Conservation (phyloP, 805 yeast species). For the Candida qinlingensis region DNA sequence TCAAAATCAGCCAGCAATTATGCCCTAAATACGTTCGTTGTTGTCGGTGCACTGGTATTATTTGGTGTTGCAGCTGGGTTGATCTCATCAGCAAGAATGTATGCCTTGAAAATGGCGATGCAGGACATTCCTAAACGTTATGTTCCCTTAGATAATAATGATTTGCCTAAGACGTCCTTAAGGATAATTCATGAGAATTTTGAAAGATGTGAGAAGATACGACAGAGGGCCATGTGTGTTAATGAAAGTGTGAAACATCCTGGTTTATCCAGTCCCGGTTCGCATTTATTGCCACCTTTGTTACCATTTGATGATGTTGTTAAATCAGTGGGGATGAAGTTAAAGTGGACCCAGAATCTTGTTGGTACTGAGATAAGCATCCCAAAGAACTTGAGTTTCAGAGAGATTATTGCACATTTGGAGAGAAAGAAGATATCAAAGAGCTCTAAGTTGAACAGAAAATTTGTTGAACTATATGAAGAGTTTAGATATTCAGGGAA, state of each 20-base stretch:
- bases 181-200: conserved; percentile 35
- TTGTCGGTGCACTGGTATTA: conserved; percentile 63
- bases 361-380: conserved; percentile 29
- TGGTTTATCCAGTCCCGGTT: conserved; percentile 43
- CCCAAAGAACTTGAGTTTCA: conserved; percentile 36
- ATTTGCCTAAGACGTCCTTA: conserved; percentile 46
- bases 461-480: conserved; percentile 57
- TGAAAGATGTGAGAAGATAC: conserved; percentile 37
- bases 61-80: conserved; percentile 46
- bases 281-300: conserved; percentile 33
- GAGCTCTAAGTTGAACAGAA: conserved; percentile 14
- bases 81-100: conserved; percentile 54
- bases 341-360: conserved; percentile 43
- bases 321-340: conserved; percentile 53
- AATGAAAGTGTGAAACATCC: conserved; percentile 41
- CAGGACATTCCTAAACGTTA: conserved; percentile 77
- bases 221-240: conserved; percentile 35
- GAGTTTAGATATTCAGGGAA: conserved; percentile 59
- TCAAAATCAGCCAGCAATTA: conserved; percentile 51
- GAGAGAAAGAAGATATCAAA: conserved; percentile 21
- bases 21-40: conserved; percentile 77
- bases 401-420: conserved; percentile 37
- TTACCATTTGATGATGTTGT: conserved; percentile 48
- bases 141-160: conserved; percentile 60
- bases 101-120: conserved; percentile 50